phyloP scores from a whole-genome alignment of 2,329 filamentous ascomycete genomes.

The Ambrosiella cleistominuta region DNA sequence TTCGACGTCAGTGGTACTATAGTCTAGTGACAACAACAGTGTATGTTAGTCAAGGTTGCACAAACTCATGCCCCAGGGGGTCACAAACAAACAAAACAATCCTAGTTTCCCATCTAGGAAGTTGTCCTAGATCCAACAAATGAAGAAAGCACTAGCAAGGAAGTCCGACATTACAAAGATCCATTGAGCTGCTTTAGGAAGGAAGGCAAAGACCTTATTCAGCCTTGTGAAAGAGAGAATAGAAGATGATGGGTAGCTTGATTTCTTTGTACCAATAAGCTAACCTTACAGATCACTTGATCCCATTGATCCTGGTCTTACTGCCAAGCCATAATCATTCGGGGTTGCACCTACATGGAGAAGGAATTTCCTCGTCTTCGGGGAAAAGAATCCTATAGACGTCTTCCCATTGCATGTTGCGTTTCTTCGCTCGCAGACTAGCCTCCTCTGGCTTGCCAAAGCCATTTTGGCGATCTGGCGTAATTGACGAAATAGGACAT shows the following conservation, averaged over 20 bases:
- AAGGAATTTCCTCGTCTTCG: slow-evolving; percentile 5
- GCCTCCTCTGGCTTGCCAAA: slow-evolving; percentile 8
- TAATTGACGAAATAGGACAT: neutral
- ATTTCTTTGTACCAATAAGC: neutral
- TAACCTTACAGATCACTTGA: neutral
- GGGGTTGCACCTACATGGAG: slow-evolving; percentile 7
- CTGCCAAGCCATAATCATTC: neutral
- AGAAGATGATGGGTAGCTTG: neutral
- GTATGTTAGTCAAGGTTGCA: neutral
- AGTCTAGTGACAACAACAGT: neutral
- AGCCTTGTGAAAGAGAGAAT: neutral
- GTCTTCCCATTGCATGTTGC: slow-evolving; percentile 10
- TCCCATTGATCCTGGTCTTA: too few relatives aligned
- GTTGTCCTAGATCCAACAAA: neutral
- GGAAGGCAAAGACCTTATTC: neutral
- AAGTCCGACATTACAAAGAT: neutral
- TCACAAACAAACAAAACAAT: neutral
- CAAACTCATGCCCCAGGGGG: neutral
- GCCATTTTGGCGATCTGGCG: slow-evolving; percentile 3
- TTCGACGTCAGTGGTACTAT: slow-evolving; percentile 5
- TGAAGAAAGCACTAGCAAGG: neutral
- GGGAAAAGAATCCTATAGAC: slow-evolving; percentile 11
- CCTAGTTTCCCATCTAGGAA: neutral
- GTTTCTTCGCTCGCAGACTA: slow-evolving; percentile 8
- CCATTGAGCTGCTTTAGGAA: neutral